Conservation (phyloP, 805 yeast genomes). For the Zygotorulaspora florentina region DNA sequence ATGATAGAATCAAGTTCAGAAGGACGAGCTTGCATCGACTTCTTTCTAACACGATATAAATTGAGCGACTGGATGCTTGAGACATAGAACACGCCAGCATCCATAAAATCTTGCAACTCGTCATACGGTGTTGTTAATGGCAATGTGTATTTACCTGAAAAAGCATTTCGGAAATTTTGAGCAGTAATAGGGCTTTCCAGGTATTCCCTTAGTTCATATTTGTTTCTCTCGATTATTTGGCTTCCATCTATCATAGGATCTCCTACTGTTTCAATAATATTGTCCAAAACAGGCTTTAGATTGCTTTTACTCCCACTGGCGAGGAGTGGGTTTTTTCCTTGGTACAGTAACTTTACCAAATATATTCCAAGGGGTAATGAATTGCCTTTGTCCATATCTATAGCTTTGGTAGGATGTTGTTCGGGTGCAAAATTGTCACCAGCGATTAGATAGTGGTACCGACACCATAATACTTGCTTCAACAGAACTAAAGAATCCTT, state of each 20-base stretch:
- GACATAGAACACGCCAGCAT: conserved; percentile 54
- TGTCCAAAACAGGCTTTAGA: conserved; percentile 67
- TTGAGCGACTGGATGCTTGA: conserved; percentile 33
- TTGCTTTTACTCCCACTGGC: conserved; percentile 59
- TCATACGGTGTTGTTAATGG: conserved; percentile 32
- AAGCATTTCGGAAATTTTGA: conserved; percentile 44
- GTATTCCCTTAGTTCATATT: conserved; percentile 42
- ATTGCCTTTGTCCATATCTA: conserved; percentile 35
- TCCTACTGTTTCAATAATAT: conserved; percentile 65
- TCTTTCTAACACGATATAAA: conserved; percentile 53
- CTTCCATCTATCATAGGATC: conserved; percentile 49
- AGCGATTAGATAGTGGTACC: conserved; percentile 63
- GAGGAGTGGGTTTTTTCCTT: conserved; percentile 55
- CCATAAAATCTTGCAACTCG: conserved; percentile 49
- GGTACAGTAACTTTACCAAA: conserved; percentile 37
- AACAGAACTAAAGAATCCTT: conserved; percentile 59
- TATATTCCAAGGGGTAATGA: conserved; percentile 32
- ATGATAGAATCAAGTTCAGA: conserved; percentile 78
- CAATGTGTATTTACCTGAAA: conserved; percentile 45
- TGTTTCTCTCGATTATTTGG: conserved; percentile 44
- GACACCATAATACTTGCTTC: conserved; percentile 73
- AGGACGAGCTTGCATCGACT: conserved; percentile 73
- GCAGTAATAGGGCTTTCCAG: conserved; percentile 46
- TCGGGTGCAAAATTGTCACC: conserved; percentile 57
- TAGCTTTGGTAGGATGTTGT: conserved; percentile 55